Conservation (phyloP, 768 basidiomycete genomes). For the Lactarius tabidus region DNA sequence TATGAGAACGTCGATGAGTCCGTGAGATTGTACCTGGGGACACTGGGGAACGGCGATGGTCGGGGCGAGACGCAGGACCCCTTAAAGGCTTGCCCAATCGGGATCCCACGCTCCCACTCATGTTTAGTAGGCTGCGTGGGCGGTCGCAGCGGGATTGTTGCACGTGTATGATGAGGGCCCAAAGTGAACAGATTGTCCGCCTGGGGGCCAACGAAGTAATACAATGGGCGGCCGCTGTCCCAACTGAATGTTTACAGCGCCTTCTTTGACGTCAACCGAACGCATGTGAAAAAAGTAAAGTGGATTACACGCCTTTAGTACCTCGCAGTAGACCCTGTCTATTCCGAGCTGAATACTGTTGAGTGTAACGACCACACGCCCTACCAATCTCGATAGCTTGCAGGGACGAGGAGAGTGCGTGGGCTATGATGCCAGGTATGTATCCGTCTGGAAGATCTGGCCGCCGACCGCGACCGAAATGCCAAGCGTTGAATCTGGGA, state of each 20-base stretch:
- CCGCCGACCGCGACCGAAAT: slow-evolving; percentile 82
- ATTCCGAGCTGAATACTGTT: slow-evolving; percentile 87
- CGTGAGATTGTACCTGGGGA: slow-evolving; percentile 29
- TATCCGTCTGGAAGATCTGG: too few relatives aligned
- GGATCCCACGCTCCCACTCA: slow-evolving; percentile 5
- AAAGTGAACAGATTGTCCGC: slow-evolving; percentile 83
- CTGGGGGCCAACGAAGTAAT: slow-evolving; percentile 95
- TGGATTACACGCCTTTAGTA: slow-evolving; percentile 54
- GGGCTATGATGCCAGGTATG: slow-evolving; percentile 66
- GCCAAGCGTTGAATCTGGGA: slow-evolving; percentile 74
- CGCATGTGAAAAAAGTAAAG: neutral
- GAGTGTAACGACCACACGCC: slow-evolving; percentile 77
- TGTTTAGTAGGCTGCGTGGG: slow-evolving; percentile 32
- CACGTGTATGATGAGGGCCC: too few relatives aligned
- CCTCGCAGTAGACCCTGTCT: slow-evolving; percentile 90
- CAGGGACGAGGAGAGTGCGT: slow-evolving; percentile 31
- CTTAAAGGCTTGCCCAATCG: slow-evolving; percentile 21
- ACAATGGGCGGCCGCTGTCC: slow-evolving; percentile 96
- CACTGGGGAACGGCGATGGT: slow-evolving; percentile 26
- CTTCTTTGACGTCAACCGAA: slow-evolving; percentile 37
- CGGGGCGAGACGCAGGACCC: slow-evolving; percentile 21
- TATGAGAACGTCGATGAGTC: slow-evolving; percentile 44
- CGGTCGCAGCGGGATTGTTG: slow-evolving; percentile 68
- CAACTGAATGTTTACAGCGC: slow-evolving; percentile 89
- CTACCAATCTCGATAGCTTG: slow-evolving; percentile 57